Evolutionary conservation across 1,284 basidiomycete species (phyloP).

Genomic region (Coniferiporia weirii): DNA sequence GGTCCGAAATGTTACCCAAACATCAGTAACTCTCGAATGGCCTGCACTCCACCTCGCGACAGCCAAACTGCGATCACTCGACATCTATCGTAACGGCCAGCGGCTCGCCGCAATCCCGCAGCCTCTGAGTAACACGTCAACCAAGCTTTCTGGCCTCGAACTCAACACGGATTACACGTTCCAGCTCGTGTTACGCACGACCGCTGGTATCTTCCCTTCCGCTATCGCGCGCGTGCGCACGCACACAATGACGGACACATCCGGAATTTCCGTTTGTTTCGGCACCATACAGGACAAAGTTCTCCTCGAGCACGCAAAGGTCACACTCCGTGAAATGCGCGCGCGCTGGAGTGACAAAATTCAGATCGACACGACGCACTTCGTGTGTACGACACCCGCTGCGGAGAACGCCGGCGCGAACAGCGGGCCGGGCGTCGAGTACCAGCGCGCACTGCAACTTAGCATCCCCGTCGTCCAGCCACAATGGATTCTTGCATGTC

Average conservation of each 20-base stretch:
- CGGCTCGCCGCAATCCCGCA: slow-evolving; percentile 83
- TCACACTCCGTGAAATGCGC: slow-evolving; percentile 75
- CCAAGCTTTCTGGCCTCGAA: slow-evolving; percentile 85
- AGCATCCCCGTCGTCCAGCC: slow-evolving; percentile 90
- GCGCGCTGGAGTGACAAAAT: slow-evolving; percentile 89
- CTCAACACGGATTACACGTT: slow-evolving; percentile 88
- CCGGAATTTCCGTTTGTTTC: slow-evolving; percentile 89
- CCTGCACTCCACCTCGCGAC: slow-evolving; percentile 79
- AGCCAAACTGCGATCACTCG: slow-evolving; percentile 78
- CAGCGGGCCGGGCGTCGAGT: slow-evolving; percentile 73
- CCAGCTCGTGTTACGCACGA: slow-evolving; percentile 86
- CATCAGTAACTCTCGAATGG: slow-evolving; percentile 92
- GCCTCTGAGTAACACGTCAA: slow-evolving; percentile 76
- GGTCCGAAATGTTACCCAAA: slow-evolving; percentile 93
- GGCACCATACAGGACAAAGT: slow-evolving; percentile 78
- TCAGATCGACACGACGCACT: slow-evolving; percentile 95
- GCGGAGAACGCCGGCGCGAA: slow-evolving; percentile 58
- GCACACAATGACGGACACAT: slow-evolving; percentile 91
- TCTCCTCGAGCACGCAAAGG: slow-evolving; percentile 72
- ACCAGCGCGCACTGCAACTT: slow-evolving; percentile 84
- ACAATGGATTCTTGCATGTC: slow-evolving; percentile 85
- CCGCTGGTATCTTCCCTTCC: slow-evolving; percentile 83
- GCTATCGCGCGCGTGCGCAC: slow-evolving; percentile 79
- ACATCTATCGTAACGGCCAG: slow-evolving; percentile 88
- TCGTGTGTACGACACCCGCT: slow-evolving; percentile 87